phyloP scores from a whole-genome alignment of 2,329 filamentous ascomycete species.

The Colletotrichum spinosum region DNA sequence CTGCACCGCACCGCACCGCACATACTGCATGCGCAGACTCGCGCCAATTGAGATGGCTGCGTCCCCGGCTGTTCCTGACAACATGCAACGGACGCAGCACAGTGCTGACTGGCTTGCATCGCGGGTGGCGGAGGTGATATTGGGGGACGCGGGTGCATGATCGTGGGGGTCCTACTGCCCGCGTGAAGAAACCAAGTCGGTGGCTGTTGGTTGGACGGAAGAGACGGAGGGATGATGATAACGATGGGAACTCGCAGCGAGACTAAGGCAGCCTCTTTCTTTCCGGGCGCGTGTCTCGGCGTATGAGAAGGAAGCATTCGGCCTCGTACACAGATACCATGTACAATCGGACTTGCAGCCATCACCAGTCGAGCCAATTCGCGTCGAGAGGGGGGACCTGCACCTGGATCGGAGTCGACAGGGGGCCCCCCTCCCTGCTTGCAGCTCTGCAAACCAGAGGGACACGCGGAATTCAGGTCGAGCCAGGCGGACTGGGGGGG shows the following conservation, averaged over 20 bases:
- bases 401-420: not conserved
- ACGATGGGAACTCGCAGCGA: not conserved
- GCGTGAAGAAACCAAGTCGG: slow-evolving; percentile 13
- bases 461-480: too few species aligned
- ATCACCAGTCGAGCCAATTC: slow-evolving; percentile 6
- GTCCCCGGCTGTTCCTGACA: slow-evolving; percentile 18
- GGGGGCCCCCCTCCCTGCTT: not conserved
- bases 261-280: slow-evolving; percentile 11
- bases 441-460: not conserved
- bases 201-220: slow-evolving; percentile 28
- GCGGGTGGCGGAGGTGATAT: slow-evolving; percentile 21
- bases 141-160: slow-evolving; percentile 25
- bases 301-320: too few species aligned
- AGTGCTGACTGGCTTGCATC: slow-evolving; percentile 12
- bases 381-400: slow-evolving; percentile 2
- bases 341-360: slow-evolving; percentile 4
- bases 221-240: not conserved
- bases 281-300: slow-evolving; percentile 27
- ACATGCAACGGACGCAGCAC: not conserved
- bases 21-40: not conserved
- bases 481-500: too few species aligned
- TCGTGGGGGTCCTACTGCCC: slow-evolving; percentile 3
- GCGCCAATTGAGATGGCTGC: not conserved
- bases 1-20: not conserved
- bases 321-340: too few species aligned